Evolutionary conservation across 1,139 yeast species (phyloP).

Genomic region (Suhomyces terraborum): DNA sequence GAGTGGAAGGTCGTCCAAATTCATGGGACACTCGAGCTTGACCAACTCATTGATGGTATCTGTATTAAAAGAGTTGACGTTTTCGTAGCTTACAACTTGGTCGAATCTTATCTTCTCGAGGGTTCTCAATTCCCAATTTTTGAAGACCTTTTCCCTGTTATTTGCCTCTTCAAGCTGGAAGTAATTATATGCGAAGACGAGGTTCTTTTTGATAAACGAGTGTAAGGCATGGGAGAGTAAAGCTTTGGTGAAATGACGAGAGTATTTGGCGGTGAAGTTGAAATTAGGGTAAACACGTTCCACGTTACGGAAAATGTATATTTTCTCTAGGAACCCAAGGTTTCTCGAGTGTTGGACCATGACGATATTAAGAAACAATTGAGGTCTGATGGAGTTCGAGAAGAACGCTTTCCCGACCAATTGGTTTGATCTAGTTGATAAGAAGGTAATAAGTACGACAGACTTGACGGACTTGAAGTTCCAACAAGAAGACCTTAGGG

Average conservation of each 20-base stretch:
- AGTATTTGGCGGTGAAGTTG: conserved; percentile 30
- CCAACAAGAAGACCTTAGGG: too few species aligned
- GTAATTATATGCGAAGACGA: conserved; percentile 26
- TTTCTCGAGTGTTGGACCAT: conserved; percentile 1
- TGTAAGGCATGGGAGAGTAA: conserved; percentile 31
- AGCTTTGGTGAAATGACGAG: conserved; percentile 17
- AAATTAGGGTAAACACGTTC: conserved; percentile 31
- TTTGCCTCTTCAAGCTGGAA: conserved; percentile 17
- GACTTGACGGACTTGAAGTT: too few species aligned
- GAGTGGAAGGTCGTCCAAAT: conserved; percentile 24
- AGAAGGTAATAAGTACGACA: too few species aligned
- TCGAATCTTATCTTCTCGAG: conserved; percentile 25
- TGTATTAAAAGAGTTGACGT: conserved; percentile 21
- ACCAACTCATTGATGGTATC: conserved; percentile 22
- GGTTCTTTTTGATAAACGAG: conserved; percentile 23
- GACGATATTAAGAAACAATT: too few species aligned
- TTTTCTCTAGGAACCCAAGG: conserved; percentile 15
- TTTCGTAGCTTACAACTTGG: conserved; percentile 27
- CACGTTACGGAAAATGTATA: conserved; percentile 30
- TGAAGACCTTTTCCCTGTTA: conserved; percentile 17
- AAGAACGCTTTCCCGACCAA: too few species aligned
- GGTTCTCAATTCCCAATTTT: conserved; percentile 23
- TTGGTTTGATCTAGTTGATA: too few species aligned
- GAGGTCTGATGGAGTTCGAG: too few species aligned
- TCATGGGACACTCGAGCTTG: conserved; percentile 19